Percentiles rank a stretch among this genome's conserved stretches.
Evolutionary conservation across 2,329 filamentous ascomycete genomes (phyloP).

Genomic region (Elsinoe ampelina): DNA sequence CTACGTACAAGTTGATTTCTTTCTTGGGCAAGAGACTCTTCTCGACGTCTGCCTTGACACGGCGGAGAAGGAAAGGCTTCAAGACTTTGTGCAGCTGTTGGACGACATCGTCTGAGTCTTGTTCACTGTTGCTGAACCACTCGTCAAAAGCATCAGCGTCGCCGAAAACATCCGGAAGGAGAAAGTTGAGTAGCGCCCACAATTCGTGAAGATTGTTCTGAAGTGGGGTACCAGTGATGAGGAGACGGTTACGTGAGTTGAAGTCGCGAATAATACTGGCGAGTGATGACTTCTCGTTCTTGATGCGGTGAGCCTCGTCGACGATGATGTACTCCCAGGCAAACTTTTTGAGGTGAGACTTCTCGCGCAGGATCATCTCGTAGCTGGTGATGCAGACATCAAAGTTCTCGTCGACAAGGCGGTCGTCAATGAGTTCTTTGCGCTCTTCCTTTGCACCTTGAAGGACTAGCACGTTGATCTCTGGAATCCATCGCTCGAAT

Average conservation of each 20-base stretch:
- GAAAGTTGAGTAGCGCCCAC: constrained; percentile 93
- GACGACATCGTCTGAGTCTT: constrained; percentile 89
- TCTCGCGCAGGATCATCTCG: constrained; percentile 96
- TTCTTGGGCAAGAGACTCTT: constrained; percentile 97
- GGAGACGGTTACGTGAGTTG: constrained; percentile 84
- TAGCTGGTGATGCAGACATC: constrained; percentile 98
- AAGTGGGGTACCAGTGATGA: constrained; percentile 93
- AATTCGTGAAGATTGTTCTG: constrained; percentile 98
- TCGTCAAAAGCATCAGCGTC: constrained; percentile 95
- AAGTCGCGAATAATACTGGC: constrained; percentile 95
- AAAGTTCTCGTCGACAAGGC: constrained; percentile 87
- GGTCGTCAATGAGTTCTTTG: constrained; percentile 76
- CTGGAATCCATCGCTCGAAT: constrained; percentile 87
- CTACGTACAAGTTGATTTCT: constrained; percentile 91
- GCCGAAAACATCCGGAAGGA: constrained; percentile 96
- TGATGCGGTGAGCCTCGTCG: constrained; percentile 95
- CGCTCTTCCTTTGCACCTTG: constrained; percentile 95
- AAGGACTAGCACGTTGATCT: constrained; percentile 85
- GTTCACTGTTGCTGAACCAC: constrained; percentile 88
- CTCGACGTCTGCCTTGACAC: constrained; percentile 95
- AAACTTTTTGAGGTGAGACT: constrained; percentile 90
- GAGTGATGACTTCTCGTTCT: constrained; percentile 96
- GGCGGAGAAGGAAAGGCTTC: constrained; percentile 84
- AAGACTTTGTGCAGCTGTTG: constrained; percentile 91
- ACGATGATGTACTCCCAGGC: constrained; percentile 99